Base-by-base conservation (phyloP, 2,329 filamentous ascomycete species). In the Curvularia sp. region DNA sequence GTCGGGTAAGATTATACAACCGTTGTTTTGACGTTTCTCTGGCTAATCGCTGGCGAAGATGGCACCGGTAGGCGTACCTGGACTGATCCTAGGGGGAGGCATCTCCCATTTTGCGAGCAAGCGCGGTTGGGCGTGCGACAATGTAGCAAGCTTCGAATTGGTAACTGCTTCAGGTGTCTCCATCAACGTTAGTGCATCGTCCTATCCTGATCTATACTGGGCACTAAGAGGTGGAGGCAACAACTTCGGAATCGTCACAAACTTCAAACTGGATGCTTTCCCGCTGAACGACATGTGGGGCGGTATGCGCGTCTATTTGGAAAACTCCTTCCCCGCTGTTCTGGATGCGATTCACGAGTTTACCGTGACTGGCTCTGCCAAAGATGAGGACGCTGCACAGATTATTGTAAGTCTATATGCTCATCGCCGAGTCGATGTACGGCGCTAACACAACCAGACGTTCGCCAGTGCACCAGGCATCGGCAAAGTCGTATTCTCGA, bases 201-300 rank as follows among this genome's bases (percentile, higher is more conserved):
- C 72, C 21, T 78, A 80, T 50, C 51, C 57, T 3, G 79, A 81
- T 46, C 73, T 79, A 4, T 79, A 74, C 61, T 70, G 65, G 59
- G 74, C 74, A 0, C 53, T 77, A 9, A 69, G 74, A 51, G 75
- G 76, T 10, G 71, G 70, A 18, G 68, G 69, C 0, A 68, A 65
- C 48, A 72, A 73, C 10, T 73, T 73, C 43, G 80, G 72, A 2
- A 63, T 74, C 8, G 68, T 74, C 12, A 73, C 68, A 10, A 65
- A 64, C 12, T 71, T 73, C 58, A 64, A 68, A n/a, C 55, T 67
- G 4, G 28, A 53, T 7, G 46, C 66, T 9, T 66, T 66, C 21
- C 63, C 67, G 1, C 53, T 64, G 1, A 60, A 63, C 1, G 52
- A 66, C 18, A 68, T 72, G 65, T 73, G 68, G 69, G 66, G 66